A percentile compares a stretch with the other conserved stretches of the same genome.
phyloP scores from a whole-genome alignment of 2,329 filamentous ascomycete species.

The Chrysoporthe deuterocubensis region DNA sequence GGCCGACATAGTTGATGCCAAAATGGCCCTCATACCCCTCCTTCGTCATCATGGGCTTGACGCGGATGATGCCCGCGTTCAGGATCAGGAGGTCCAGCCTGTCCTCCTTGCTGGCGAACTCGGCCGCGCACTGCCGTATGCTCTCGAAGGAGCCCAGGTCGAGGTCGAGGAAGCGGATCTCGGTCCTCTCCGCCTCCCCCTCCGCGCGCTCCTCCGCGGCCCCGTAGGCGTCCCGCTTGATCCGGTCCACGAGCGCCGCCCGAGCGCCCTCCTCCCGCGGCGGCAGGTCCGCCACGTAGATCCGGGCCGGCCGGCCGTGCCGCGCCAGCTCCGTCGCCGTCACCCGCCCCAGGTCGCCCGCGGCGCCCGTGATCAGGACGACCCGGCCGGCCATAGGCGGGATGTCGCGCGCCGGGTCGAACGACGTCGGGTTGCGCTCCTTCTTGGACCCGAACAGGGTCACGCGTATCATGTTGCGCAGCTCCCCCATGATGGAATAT shows the following conservation, averaged over 20 bases:
- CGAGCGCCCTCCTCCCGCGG: constrained; percentile 1
- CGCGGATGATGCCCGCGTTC: constrained; percentile 21
- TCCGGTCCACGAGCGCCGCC: constrained; percentile 6
- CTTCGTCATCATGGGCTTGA: constrained; percentile 34
- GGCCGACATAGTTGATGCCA: constrained; percentile 49
- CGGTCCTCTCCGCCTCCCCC: background rate
- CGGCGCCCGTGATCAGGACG: constrained; percentile 19
- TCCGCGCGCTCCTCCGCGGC: background rate
- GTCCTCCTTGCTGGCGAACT: constrained; percentile 4
- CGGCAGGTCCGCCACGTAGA: constrained; percentile 17
- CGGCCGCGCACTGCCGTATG: constrained; percentile 12
- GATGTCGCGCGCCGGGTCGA: constrained; percentile 13
- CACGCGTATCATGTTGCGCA: constrained; percentile 11
- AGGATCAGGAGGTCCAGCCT: constrained; percentile 17
- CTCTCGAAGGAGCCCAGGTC: constrained; percentile 21
- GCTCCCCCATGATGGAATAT: background rate
- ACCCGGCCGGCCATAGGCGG: constrained; percentile 9
- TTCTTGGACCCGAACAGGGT: constrained; percentile 12
- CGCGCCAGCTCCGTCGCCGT: constrained; percentile 15
- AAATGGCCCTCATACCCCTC: constrained; percentile 51
- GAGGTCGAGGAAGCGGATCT: constrained; percentile 15
- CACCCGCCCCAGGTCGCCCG: constrained; percentile 16
- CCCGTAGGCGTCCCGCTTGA: constrained; percentile 4
- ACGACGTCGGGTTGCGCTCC: background rate
- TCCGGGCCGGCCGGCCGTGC: constrained; percentile 4